phyloP scores from a whole-genome alignment of 306 rosid genomes.

The Benincasa hispida region DNA sequence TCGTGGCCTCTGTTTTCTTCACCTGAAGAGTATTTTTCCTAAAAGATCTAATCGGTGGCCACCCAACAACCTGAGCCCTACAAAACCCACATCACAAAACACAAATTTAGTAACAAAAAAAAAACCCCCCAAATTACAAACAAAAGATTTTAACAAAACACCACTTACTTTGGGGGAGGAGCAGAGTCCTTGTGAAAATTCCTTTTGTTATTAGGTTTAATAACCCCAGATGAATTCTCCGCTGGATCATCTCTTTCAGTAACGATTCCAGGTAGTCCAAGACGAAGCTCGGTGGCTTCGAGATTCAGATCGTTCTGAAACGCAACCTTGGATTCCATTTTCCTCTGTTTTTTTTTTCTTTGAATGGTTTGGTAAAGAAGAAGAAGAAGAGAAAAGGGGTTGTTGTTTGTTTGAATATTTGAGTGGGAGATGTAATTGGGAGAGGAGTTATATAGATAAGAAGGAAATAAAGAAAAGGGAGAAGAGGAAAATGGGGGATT shows the following conservation, averaged over 20 bases:
- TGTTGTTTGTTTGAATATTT: background rate
- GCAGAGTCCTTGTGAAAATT: constrained; percentile 20
- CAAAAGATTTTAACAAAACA: background rate
- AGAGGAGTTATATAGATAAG: background rate
- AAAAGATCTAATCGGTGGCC: constrained; percentile 83
- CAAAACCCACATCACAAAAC: constrained; percentile 1
- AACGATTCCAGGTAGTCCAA: constrained; percentile 65
- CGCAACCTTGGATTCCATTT: constrained; percentile 33
- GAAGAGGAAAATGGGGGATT: background rate
- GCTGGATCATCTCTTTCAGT: constrained; percentile 18
- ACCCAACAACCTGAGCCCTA: constrained; percentile 83
- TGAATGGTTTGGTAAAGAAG: background rate
- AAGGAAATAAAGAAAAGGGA: background rate
- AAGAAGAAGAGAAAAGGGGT: background rate
- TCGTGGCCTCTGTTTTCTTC: constrained; percentile 14
- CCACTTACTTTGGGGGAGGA: constrained; percentile 8
- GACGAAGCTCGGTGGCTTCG: constrained; percentile 72
- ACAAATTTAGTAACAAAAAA: background rate
- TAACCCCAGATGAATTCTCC: background rate
- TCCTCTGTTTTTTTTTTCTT: background rate
- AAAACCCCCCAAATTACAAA: background rate
- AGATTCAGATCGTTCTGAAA: constrained; percentile 55
- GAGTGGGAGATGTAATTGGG: background rate
- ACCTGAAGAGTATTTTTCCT: constrained; percentile 54
- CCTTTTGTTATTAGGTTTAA: constrained; percentile 47